Evolutionary conservation across 1,139 yeast species (phyloP).

Genomic region (Chernovozyma sophiae-reginae): DNA sequence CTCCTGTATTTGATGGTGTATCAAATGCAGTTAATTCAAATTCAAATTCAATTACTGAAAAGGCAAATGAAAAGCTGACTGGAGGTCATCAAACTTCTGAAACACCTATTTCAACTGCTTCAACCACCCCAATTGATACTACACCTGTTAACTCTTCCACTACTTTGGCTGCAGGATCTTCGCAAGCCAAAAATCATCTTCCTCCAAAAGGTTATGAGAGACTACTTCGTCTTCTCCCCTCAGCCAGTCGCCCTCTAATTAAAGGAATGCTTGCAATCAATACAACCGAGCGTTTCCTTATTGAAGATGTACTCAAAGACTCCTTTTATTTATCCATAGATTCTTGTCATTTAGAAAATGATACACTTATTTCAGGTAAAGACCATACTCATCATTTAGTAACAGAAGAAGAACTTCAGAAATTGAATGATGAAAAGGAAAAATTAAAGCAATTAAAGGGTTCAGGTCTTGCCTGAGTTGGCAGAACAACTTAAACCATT

Average conservation of each 20-base stretch:
- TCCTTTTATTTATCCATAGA: conserved; percentile 26
- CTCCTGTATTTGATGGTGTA: neutral
- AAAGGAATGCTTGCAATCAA: conserved; percentile 32
- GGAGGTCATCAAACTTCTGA: neutral
- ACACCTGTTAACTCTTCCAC: conserved; percentile 1
- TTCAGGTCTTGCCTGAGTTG: conserved; percentile 12
- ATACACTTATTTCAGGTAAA: conserved; percentile 14
- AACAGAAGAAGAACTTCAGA: conserved; percentile 50
- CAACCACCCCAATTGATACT: neutral
- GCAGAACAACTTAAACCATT: too few species aligned
- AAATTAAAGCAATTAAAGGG: conserved; percentile 22
- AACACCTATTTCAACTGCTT: neutral
- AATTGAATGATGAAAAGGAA: conserved; percentile 37
- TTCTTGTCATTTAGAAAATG: conserved; percentile 20
- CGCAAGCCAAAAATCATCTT: conserved; percentile 3
- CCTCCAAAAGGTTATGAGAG: conserved; percentile 27
- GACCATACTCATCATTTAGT: conserved; percentile 55
- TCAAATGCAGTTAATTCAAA: too few species aligned
- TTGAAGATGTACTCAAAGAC: conserved; percentile 28
- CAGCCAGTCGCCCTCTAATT: conserved; percentile 28
- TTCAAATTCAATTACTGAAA: too few species aligned
- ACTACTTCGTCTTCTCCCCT: conserved; percentile 35
- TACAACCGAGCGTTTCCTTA: conserved; percentile 23
- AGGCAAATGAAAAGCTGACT: too few species aligned
- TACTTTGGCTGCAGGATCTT: too few species aligned